phyloP scores from a whole-genome alignment of 2,329 filamentous ascomycete species.

The Monilinia polystroma region DNA sequence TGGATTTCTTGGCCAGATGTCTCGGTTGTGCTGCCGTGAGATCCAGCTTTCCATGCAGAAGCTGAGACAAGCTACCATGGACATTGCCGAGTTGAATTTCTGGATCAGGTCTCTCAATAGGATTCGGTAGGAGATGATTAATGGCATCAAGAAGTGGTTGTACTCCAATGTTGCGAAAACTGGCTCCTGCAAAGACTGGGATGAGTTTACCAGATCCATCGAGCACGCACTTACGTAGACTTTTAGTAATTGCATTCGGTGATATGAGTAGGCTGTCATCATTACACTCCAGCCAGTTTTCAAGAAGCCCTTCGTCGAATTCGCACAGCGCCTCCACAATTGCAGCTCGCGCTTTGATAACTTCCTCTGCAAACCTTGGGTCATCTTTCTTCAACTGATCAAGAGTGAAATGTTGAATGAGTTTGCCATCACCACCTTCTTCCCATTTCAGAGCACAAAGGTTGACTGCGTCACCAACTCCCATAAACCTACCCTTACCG shows the following conservation, averaged over 20 bases:
- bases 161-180: slow-evolving; percentile 90
- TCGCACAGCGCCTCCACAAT: slow-evolving; percentile 85
- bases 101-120: slow-evolving; percentile 74
- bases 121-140: slow-evolving; percentile 81
- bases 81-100: slow-evolving; percentile 66
- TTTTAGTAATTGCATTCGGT: slow-evolving; percentile 64
- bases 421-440: slow-evolving; percentile 62
- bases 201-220: slow-evolving; percentile 70
- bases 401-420: slow-evolving; percentile 55
- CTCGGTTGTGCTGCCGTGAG: slow-evolving; percentile 40
- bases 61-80: slow-evolving; percentile 52
- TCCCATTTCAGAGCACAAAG: slow-evolving; percentile 74
- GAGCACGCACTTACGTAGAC: slow-evolving; percentile 70
- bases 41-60: slow-evolving; percentile 48
- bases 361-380: slow-evolving; percentile 57
- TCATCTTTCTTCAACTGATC: slow-evolving; percentile 53
- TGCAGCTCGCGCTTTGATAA: slow-evolving; percentile 71
- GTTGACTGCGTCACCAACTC: slow-evolving; percentile 80
- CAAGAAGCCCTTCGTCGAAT: slow-evolving; percentile 81
- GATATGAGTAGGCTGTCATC: slow-evolving; percentile 70
- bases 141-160: slow-evolving; percentile 88
- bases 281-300: slow-evolving; percentile 75
- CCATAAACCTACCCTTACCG: slow-evolving; percentile 70
- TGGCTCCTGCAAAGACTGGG: slow-evolving; percentile 87
- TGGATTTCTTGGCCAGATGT: slow-evolving; percentile 42